Base-by-base conservation (phyloP, 2,329 filamentous ascomycete species). In the Curvularia spicifera region DNA sequence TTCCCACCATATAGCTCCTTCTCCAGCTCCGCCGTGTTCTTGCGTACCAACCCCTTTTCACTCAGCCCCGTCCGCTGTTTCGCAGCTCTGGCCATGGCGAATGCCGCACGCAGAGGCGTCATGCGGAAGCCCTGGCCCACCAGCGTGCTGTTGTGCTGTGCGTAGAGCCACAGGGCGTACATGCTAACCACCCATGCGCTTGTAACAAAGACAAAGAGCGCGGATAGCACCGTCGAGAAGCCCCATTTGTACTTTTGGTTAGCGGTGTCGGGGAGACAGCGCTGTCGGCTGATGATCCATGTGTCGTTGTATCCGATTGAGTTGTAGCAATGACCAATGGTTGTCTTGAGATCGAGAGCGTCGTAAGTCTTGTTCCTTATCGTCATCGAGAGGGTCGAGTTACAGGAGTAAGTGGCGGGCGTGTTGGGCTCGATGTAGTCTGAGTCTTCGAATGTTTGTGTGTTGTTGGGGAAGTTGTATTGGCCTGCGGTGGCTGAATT, bases 111-210 rank as follows among this genome's bases (percentile, higher is more conserved):
- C 24, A 78, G 58, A 54, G 72, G 65, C 31, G 68, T 76, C 61
- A 78, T 68, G 15, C 55, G 28, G 28, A 71, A 75, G 1, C 75
- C 73, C 1, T 56, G 56, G 13, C 58, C 62, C 2, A 75, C 64
- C 6, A 77, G 49, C 2, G 50, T 53, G 1, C 69, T 71, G 18
- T 54, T 62, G 31, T 70, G 61, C 45, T 72, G 71, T 10, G 76
- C 68, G 29, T 78, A 70, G 24, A 74, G 63, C 73, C 75, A 78
- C 9, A 78, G 43, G 3, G 65, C 55, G 42, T 76, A 78, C 71
- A 78, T 76, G 44, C 62, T 67, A 1, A 71, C 6, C 4, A 58
- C 58, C 76, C 75, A 78, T 9, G 59, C 56, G 2, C 70, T 54
- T n/a, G 76, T 69, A 1, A 71, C 28, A 43, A 78, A 66, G 20